phyloP scores from a whole-genome alignment of 306 rosid species.

The Fragaria vesca region DNA sequence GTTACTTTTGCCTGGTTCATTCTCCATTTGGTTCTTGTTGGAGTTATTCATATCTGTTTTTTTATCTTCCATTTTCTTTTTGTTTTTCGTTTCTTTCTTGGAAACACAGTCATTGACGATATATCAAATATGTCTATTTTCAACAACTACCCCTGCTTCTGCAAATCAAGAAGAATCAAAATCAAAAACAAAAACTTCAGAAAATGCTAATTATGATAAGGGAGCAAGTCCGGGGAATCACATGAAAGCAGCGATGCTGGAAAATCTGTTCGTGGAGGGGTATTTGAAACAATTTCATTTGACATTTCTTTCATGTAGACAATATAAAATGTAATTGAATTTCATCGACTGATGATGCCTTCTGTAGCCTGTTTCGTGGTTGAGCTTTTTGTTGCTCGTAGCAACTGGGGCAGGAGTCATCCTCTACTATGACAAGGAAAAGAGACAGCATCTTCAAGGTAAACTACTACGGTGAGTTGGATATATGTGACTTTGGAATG shows the following conservation, averaged over 20 bases:
- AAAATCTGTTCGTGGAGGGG: slow-evolving; percentile 90
- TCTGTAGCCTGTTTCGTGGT: slow-evolving; percentile 91
- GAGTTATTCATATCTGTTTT: slow-evolving; percentile 3
- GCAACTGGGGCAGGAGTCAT: slow-evolving; percentile 82
- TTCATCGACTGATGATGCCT: neutral
- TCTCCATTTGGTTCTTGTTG: neutral
- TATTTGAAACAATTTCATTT: slow-evolving; percentile 8
- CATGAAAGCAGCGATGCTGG: slow-evolving; percentile 54
- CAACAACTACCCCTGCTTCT: slow-evolving; percentile 23
- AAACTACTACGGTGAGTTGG: slow-evolving; percentile 92
- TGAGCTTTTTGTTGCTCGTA: slow-evolving; percentile 73
- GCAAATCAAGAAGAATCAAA: slow-evolving; percentile 42
- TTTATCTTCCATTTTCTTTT: neutral
- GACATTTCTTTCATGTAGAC: neutral
- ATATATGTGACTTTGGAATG: slow-evolving; percentile 29
- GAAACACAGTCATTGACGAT: slow-evolving; percentile 35
- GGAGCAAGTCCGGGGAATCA: slow-evolving; percentile 56
- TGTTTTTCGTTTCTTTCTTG: neutral
- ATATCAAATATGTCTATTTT: slow-evolving; percentile 50
- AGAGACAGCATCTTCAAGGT: slow-evolving; percentile 94
- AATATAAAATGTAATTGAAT: neutral
- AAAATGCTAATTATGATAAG: slow-evolving; percentile 53
- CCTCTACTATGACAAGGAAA: slow-evolving; percentile 68
- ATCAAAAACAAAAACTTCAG: slow-evolving; percentile 29
- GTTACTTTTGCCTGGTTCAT: neutral